Base-by-base conservation (phyloP, 2,329 filamentous ascomycete genomes). In the Arthrobotrys iridis region DNA sequence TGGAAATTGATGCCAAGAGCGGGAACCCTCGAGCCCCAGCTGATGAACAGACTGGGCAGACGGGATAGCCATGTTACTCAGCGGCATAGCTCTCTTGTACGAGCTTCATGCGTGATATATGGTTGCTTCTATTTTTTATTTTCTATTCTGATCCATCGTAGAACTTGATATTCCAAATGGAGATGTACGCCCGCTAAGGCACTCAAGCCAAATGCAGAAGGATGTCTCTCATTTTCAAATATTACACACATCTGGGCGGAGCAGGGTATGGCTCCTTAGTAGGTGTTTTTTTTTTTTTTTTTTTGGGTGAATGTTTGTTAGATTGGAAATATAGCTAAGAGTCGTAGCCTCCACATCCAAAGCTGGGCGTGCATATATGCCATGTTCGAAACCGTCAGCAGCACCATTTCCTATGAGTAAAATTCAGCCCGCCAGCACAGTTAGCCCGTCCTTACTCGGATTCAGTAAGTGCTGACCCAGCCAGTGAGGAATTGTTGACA, bases 381-480 rank as follows among this genome's bases (percentile, higher is more conserved):
- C 52, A 35, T 60, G 48, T 24, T 37, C 18, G 40, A 48, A 57
- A 52, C 33, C 30, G 64, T 68, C 64, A 68, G 64, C 64, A 57
- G 28, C 15, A 35, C 13, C 28, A 30, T 24, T 40, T 60, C 24
- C 40, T n/a, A n/a, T n/a, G n/a, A 30, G 22, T 11, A 35, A 26
- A 15, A 35, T 67, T 74, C 70, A 74, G 70, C 70, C 64, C 62
- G 46, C 62, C 63, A 57, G 48, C 50, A n/a, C 64, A 68, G 35
- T 30, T 46, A 41, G 60, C 68, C 50, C 35, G 55, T 37, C 13
- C 64, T 55, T 52, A 11, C 24, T 52, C 63, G 62, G 37, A 46
- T 63, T 26, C 57, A 68, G 70, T 46, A 74, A 67, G 71, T 75
- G 71, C 70, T 74, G 70, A 68, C 71, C n/a, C 28, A 52, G 28